A percentile compares a stretch with the other conserved stretches of the same genome.
Conservation (phyloP, 2,329 filamentous ascomycete genomes). For the Nemania diffusa region DNA sequence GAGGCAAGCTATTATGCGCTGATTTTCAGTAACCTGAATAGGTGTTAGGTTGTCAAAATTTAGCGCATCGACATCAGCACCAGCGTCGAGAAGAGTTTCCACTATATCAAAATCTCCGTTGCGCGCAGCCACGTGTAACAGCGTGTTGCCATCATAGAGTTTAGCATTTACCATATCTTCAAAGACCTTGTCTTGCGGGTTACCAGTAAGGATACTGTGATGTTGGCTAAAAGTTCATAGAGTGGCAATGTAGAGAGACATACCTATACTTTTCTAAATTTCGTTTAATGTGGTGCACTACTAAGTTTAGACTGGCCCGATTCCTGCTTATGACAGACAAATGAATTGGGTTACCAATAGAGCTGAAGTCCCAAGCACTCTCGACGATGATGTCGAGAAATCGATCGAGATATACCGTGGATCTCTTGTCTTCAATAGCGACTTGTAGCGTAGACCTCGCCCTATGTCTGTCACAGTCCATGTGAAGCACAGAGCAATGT, state of each 20-base stretch:
- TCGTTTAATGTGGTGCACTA: constrained; percentile 6
- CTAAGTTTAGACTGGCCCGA: background rate
- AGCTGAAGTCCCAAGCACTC: background rate
- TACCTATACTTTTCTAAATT: constrained; percentile 18
- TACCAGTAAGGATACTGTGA: constrained; percentile 2
- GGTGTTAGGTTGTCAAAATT: background rate
- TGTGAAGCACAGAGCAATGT: background rate
- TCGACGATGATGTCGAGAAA: background rate
- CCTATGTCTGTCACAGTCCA: background rate
- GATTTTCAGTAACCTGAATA: background rate
- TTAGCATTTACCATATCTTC: background rate
- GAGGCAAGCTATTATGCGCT: background rate
- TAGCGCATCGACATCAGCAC: constrained; percentile 11
- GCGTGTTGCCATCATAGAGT: too few species aligned
- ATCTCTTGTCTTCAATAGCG: background rate
- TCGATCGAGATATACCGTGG: background rate
- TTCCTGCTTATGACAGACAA: background rate
- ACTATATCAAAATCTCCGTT: background rate
- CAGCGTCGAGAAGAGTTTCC: constrained; percentile 9
- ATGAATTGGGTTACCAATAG: background rate
- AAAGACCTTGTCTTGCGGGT: background rate
- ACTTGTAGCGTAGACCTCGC: background rate
- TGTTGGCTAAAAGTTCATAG: background rate
- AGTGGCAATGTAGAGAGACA: background rate
- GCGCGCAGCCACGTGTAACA: background rate